Evolutionary conservation across 768 basidiomycete genomes (phyloP).

Genomic region (Botryobasidium botryosum): DNA sequence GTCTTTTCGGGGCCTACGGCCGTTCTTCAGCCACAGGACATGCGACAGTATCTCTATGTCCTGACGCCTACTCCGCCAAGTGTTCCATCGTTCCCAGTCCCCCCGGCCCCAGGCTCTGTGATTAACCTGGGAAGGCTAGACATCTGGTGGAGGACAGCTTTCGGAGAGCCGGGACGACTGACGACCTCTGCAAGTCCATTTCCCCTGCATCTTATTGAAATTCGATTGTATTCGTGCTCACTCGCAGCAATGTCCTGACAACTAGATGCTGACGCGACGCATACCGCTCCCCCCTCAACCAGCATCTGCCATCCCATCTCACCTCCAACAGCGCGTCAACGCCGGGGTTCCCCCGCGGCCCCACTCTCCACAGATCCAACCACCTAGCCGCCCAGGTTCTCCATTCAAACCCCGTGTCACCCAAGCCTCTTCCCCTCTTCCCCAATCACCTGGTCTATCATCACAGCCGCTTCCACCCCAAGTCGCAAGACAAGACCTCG

Average conservation of each 20-base stretch:
- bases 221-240: background rate
- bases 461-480: conserved; percentile 16
- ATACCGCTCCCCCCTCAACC: conserved; percentile 38
- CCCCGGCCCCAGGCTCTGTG: conserved; percentile 46
- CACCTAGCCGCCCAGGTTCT: conserved; percentile 9
- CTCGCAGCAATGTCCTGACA: background rate
- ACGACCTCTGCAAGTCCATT: conserved; percentile 47
- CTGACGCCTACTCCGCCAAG: conserved; percentile 31
- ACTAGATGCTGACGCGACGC: conserved; percentile 57
- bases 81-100: conserved; percentile 22
- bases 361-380: conserved; percentile 7
- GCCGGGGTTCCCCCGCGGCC: conserved; percentile 1
- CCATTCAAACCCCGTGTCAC: conserved; percentile 6
- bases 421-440: conserved; percentile 19
- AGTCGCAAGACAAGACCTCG: conserved; percentile 26
- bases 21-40: conserved; percentile 69
- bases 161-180: conserved; percentile 73
- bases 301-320: conserved; percentile 56
- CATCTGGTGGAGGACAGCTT: conserved; percentile 72
- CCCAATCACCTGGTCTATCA: conserved; percentile 19
- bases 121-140: conserved; percentile 77
- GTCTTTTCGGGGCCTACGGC: conserved; percentile 47
- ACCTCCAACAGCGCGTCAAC: conserved; percentile 38
- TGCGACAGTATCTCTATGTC: conserved; percentile 77
- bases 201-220: background rate